A percentile compares a stretch with the other conserved stretches of the same genome.
phyloP scores from a whole-genome alignment of 192 early-diverging fungal species.

The Coemansia sp. region DNA sequence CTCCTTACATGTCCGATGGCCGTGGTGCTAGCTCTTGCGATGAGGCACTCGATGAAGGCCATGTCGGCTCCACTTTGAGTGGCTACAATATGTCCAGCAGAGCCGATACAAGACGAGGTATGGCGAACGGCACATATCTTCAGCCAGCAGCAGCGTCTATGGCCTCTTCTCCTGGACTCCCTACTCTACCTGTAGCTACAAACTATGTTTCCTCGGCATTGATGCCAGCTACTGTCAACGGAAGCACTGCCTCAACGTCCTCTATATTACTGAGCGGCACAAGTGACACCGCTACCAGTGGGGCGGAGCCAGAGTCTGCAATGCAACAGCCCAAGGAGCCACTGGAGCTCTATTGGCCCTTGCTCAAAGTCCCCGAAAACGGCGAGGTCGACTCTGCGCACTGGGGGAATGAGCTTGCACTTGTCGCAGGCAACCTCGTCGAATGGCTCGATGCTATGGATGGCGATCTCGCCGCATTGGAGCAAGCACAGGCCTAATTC shows the following conservation, averaged over 20 bases:
- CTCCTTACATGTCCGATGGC: background rate
- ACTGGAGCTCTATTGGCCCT: slow-evolving; percentile 7
- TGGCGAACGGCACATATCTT: background rate
- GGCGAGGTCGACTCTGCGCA: background rate
- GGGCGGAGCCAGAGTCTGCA: background rate
- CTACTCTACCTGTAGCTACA: background rate
- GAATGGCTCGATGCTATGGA: slow-evolving; percentile 30
- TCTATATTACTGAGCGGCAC: background rate
- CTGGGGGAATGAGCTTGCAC: slow-evolving; percentile 33
- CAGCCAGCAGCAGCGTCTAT: background rate
- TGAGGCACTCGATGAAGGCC: background rate
- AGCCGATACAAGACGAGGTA: background rate
- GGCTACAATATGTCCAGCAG: background rate
- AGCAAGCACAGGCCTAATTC: background rate
- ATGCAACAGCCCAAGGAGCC: background rate
- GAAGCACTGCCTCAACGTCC: background rate
- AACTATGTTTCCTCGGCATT: background rate
- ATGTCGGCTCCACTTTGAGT: background rate
- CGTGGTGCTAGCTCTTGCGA: slow-evolving; percentile 8
- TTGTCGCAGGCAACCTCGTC: slow-evolving; percentile 22
- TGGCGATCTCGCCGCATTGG: slow-evolving; percentile 1
- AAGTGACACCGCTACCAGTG: background rate
- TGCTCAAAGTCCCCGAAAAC: background rate
- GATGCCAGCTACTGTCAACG: slow-evolving; percentile 5
- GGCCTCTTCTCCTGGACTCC: background rate